Base-by-base conservation (phyloP, 306 rosid species). In the Luffa aegyptiaca region DNA sequence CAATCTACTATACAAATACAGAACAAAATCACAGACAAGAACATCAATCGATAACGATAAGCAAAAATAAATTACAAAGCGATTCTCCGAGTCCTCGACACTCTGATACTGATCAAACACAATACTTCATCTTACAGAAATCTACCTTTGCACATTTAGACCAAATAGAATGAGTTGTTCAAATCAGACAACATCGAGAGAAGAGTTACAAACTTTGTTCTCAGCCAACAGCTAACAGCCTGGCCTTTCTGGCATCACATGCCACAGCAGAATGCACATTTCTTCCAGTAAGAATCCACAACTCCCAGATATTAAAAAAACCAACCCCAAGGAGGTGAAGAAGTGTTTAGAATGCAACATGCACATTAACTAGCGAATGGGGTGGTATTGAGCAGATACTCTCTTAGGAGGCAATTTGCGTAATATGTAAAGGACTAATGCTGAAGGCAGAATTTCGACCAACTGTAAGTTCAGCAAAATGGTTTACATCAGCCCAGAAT, bases 371-470 rank as follows among this genome's bases (percentile, higher is more conserved):
- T 85, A 95, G 56, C 88, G 88, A 77, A 95, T 91, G 52, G 97
- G 86, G 76, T 95, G 97, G 83, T 95, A 88, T 76, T 90, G 97
- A 10, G 93, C 97, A 44, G 99, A 95, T 86, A 93, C 84, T 83
- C 99, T 90, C 92, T 86, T 95, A 10, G 97, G 97, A 12, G 99
- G 99, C 87, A 95, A 85, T 86, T 89, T 90, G 78, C 99, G 96
- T 81, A 95, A 83, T 85, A 95, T 93, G 87, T 82, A 95, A 64
- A 95, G 97, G 52, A 95, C 97, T 41, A 95, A 86, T 36, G 97
- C 97, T 35, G 99, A 95, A 83, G 99, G 99, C 59, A 95, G 86
- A 79, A 95, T 77, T 89, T 95, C 99, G 64, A 95, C 99, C 85
- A 93, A 81, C 97, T 95, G 90, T 82, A 52, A 78, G 37, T 73